Evolutionary conservation across 352 stramenopile genomes (phyloP).

Genomic region (Synura sp.): DNA sequence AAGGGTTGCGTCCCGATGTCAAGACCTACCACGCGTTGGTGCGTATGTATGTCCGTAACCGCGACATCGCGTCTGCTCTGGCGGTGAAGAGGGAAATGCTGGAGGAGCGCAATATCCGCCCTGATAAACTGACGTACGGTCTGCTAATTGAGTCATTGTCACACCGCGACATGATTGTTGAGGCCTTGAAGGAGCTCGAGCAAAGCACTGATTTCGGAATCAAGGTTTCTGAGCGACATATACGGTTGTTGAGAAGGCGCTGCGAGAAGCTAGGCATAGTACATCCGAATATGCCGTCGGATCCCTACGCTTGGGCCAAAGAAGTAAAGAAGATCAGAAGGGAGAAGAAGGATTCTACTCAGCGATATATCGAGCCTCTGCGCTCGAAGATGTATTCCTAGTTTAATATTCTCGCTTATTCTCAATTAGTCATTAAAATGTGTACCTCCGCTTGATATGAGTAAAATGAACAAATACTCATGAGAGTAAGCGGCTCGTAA

Average conservation of each 20-base stretch:
- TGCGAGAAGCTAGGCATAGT: background rate
- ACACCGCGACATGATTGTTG: conserved; percentile 12
- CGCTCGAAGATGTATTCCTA: too few relatives aligned
- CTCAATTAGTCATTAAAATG: too few relatives aligned
- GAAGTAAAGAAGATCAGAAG: background rate
- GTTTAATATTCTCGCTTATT: too few relatives aligned
- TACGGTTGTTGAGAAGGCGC: background rate
- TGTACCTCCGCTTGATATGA: too few relatives aligned
- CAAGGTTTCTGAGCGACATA: background rate
- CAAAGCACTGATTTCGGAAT: background rate
- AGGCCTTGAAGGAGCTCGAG: conserved; percentile 21
- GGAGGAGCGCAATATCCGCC: background rate
- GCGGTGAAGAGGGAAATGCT: too few relatives aligned
- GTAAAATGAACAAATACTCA: too few relatives aligned
- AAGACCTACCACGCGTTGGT: background rate
- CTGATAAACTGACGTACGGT: background rate
- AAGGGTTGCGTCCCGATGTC: background rate
- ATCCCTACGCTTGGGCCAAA: conserved; percentile 10
- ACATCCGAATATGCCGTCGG: background rate
- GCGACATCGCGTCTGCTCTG: background rate
- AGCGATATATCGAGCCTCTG: too few relatives aligned
- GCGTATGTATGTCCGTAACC: background rate
- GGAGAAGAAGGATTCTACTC: too few relatives aligned
- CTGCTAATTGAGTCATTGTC: background rate
- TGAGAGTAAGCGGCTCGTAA: too few relatives aligned